Base-by-base conservation (phyloP, 1,284 basidiomycete species). In the Cryptococcus hybrid region DNA sequence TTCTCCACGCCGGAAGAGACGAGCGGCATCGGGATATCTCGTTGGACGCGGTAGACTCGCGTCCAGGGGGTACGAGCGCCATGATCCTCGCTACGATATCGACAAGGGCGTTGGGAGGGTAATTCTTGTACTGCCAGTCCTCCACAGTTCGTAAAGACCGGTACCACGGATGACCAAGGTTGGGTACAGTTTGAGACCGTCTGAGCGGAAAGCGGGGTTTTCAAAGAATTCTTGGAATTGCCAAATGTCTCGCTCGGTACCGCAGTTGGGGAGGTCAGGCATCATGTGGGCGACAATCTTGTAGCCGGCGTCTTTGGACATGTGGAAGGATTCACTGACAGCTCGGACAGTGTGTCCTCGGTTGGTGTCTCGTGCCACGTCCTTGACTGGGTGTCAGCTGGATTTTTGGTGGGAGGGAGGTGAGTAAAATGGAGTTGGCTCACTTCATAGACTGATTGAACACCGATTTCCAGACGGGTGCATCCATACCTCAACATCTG, bases 401-500 rank as follows among this genome's bases (percentile, higher is more conserved):
- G 18, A 18, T 18, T 30, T 30, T 30, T 43, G 42, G 18, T 1
- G n/a, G 34, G 24, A 36, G 6, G 5, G 6, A 9, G 6, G 38
- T 42, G 11, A 18, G 3, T 47, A 18, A 6, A 24, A 30, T 6
- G 24, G 7, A n/a, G 24, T 8, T 7, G 18, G 44, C 61, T 56
- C 40, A 66, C 66, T 63, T 99, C 95, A 78, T 99, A 99, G 2
- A 99, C 95, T 13, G 92, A 96, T 78, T 99, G 95, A 1, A 99
- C 95, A 51, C 95, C 95, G 53, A 99, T 97, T 78, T 99, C 95
- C 38, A 99, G 85, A 7, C 95, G 88, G 0, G 95, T 99, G 78
- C 95, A 99, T 35, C 95, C 95, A 72, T 99, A 99, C 11, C 96
- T 87, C 54, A 99, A 86, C 96, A 99, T 98, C 78, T 98, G 94